Conservation (phyloP, 1,139 yeast genomes). For the Komagataea norvegica region DNA sequence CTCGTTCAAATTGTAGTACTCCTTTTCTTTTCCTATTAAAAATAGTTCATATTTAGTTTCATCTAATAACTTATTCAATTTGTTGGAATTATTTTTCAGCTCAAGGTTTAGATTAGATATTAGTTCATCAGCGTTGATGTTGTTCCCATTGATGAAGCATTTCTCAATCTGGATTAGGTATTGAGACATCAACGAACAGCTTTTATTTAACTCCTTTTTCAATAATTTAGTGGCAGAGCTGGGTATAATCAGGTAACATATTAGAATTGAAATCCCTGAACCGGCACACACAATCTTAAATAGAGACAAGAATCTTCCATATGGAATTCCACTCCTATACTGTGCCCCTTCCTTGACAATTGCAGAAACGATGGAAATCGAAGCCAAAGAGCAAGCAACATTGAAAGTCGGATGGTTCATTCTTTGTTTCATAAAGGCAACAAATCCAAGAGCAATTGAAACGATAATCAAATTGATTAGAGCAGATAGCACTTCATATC, state of each 20-base stretch:
- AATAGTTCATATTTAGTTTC: slow-evolving; percentile 63
- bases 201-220: slow-evolving; percentile 45
- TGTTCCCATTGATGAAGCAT: slow-evolving; percentile 50
- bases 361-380: slow-evolving; percentile 66
- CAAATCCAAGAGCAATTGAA: slow-evolving; percentile 54
- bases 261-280: slow-evolving; percentile 49
- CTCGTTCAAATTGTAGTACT: slow-evolving; percentile 41
- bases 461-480: slow-evolving; percentile 51
- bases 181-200: slow-evolving; percentile 50
- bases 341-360: slow-evolving; percentile 73
- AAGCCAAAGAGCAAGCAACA: slow-evolving; percentile 76
- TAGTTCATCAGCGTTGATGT: slow-evolving; percentile 31
- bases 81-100: slow-evolving; percentile 39
- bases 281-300: slow-evolving; percentile 61
- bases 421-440: slow-evolving; percentile 67
- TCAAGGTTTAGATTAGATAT: slow-evolving; percentile 33
- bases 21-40: slow-evolving; percentile 49
- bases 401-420: slow-evolving; percentile 67
- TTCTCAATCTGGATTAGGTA: slow-evolving; percentile 47
- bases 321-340: slow-evolving; percentile 58
- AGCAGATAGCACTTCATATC: slow-evolving; percentile 49
- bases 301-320: slow-evolving; percentile 50
- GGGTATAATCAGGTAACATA: slow-evolving; percentile 65
- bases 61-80: slow-evolving; percentile 42
- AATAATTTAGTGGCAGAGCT: slow-evolving; percentile 49